Percentiles rank a stretch among this genome's conserved stretches.
Conservation (phyloP, 345 rosid genomes). For the Sonneratia alba region DNA sequence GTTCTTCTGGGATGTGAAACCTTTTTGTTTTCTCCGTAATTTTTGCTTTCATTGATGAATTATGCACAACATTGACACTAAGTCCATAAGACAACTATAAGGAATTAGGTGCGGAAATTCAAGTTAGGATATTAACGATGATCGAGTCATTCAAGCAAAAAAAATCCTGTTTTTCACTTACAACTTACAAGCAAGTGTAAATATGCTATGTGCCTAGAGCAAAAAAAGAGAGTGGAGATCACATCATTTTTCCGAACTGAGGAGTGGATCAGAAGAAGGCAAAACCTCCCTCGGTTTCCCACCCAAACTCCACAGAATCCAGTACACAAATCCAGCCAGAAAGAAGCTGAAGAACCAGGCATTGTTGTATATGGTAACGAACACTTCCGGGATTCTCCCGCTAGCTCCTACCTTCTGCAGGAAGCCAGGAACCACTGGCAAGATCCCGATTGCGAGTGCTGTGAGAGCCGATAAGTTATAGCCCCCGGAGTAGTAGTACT, state of each 20-base stretch:
- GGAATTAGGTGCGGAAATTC: too few relatives aligned
- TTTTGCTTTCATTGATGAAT: too few relatives aligned
- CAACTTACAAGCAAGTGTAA: background rate
- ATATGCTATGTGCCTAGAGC: background rate
- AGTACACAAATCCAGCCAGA: conserved; percentile 48
- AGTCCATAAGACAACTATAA: too few relatives aligned
- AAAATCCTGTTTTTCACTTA: too few relatives aligned
- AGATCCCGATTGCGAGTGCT: conserved; percentile 55
- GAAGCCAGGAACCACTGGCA: conserved; percentile 82
- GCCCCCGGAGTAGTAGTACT: conserved; percentile 55
- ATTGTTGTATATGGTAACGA: conserved; percentile 56
- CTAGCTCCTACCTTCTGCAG: conserved; percentile 56
- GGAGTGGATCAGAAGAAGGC: conserved; percentile 34
- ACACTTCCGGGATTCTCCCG: conserved; percentile 25
- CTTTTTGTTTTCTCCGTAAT: too few relatives aligned
- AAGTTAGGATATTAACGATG: too few relatives aligned
- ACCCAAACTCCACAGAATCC: conserved; percentile 33
- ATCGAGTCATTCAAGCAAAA: too few relatives aligned
- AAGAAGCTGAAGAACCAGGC: conserved; percentile 89
- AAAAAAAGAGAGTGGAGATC: background rate
- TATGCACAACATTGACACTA: too few relatives aligned
- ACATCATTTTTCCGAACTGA: conserved; percentile 11
- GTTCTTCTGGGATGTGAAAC: too few relatives aligned
- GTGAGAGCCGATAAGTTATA: conserved; percentile 48
- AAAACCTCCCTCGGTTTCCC: conserved; percentile 23